Evolutionary conservation across 108 stramenopile genomes (phyloP).

Genomic region (Nitzschia sp.): DNA sequence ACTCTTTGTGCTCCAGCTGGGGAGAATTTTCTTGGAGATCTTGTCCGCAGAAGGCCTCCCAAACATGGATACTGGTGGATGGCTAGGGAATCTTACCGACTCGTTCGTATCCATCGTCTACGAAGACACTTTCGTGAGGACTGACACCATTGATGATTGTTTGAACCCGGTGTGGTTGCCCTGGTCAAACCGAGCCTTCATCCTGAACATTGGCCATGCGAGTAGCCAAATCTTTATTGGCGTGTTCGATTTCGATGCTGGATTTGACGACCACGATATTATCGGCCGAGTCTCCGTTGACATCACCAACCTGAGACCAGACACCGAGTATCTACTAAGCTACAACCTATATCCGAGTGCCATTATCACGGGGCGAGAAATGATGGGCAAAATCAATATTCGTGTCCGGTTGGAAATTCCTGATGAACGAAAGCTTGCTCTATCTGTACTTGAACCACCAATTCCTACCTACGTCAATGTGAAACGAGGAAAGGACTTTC

Average conservation of each 20-base stretch:
- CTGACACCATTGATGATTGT: conserved; percentile 78
- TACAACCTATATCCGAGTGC: conserved; percentile 65
- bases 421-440: conserved; percentile 51
- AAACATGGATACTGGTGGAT: conserved; percentile 61
- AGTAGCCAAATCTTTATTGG: conserved; percentile 64
- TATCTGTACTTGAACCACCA: conserved; percentile 54
- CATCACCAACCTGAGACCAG: conserved; percentile 57
- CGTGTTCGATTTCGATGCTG: conserved; percentile 77
- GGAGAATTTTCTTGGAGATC: conserved; percentile 70
- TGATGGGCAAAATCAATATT: conserved; percentile 38
- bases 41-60: conserved; percentile 70
- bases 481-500: conserved; percentile 62
- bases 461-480: conserved; percentile 63
- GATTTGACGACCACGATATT: conserved; percentile 57
- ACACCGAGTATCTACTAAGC: conserved; percentile 64
- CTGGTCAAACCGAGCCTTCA: conserved; percentile 80
- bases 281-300: conserved; percentile 76
- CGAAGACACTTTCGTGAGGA: conserved; percentile 56
- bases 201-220: conserved; percentile 69
- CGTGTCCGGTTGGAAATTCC: conserved; percentile 59
- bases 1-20: conserved; percentile 33
- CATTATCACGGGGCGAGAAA: conserved; percentile 28
- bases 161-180: conserved; percentile 77
- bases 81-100: conserved; percentile 76
- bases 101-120: conserved; percentile 70